Evolutionary conservation across 2,329 filamentous ascomycete genomes (phyloP).

Genomic region (Trichoderma lentiforme): DNA sequence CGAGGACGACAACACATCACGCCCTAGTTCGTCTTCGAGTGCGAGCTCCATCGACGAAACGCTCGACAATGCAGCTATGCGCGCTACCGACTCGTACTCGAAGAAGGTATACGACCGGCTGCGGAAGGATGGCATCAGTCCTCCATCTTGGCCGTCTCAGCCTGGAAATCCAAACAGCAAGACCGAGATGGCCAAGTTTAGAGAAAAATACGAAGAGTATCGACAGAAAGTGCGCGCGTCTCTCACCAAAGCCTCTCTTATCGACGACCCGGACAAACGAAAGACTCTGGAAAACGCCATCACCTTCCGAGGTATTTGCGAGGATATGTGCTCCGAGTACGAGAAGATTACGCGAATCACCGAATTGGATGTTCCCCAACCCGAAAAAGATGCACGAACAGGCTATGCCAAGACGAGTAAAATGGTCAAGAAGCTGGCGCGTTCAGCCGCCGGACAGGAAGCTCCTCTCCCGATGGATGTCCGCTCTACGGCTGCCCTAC

Average conservation of each 20-base stretch:
- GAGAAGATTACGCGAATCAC: conserved; percentile 62
- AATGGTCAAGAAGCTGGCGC: conserved; percentile 66
- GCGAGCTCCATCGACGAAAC: conserved; percentile 23
- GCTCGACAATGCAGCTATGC: conserved; percentile 21
- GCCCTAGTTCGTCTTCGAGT: conserved; percentile 28
- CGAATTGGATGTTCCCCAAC: conserved; percentile 54
- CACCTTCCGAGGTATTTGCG: conserved; percentile 64
- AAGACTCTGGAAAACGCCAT: conserved; percentile 62
- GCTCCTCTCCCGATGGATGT: conserved; percentile 67
- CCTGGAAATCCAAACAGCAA: conserved; percentile 52
- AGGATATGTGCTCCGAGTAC: conserved; percentile 67
- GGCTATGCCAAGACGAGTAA: conserved; percentile 46
- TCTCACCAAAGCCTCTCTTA: conserved; percentile 56
- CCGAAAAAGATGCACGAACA: conserved; percentile 50
- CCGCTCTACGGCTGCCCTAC: conserved; percentile 56
- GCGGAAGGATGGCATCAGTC: conserved; percentile 50
- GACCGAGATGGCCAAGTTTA: conserved; percentile 51
- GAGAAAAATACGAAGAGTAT: conserved; percentile 55
- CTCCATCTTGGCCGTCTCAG: conserved; percentile 54
- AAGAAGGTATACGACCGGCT: conserved; percentile 52
- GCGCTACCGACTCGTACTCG: conserved; percentile 41
- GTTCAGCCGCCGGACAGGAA: conserved; percentile 66
- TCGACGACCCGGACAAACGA: conserved; percentile 63
- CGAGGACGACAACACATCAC: conserved; percentile 21
- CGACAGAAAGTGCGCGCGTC: conserved; percentile 54